These are phyloP conservation scores for Austroboletus festivus DNA, from an alignment of 768 basidiomycete genomes.

Conservation along the genomic window DNA sequence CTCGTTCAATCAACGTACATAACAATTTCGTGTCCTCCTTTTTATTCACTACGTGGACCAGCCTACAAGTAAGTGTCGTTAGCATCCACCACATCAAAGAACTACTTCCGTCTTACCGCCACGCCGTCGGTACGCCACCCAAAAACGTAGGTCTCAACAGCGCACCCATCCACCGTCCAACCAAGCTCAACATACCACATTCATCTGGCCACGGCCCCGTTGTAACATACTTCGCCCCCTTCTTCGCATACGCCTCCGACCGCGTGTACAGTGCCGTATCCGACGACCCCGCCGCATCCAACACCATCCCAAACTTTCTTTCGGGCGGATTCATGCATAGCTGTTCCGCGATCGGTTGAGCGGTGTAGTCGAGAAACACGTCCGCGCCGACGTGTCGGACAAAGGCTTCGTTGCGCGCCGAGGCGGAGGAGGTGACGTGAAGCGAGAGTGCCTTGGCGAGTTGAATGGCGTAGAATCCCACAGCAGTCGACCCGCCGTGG, in stretches of 20 bases:
- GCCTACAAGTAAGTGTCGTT: no score
- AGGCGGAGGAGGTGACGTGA: slow-evolving; percentile 56
- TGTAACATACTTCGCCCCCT: slow-evolving; percentile 50
- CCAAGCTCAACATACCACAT: slow-evolving; percentile 10
- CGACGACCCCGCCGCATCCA: slow-evolving; percentile 54
- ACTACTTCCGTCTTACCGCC: slow-evolving; percentile 44
- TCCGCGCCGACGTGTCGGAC: slow-evolving; percentile 64
- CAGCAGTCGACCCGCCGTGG: slow-evolving; percentile 67
- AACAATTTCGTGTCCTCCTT: slow-evolving; percentile 36
- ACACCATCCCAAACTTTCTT: slow-evolving; percentile 53
- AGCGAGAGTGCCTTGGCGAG: slow-evolving; percentile 65
- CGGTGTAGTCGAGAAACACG: slow-evolving; percentile 65
- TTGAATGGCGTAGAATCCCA: slow-evolving; percentile 71
- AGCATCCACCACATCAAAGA: no score
- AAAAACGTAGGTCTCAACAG: slow-evolving; percentile 42
- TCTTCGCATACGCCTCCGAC: slow-evolving; percentile 50
- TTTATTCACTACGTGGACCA: slow-evolving; percentile 33
- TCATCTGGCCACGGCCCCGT: slow-evolving; percentile 45
- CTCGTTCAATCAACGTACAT: slow-evolving; percentile 40
- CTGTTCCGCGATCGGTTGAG: slow-evolving; percentile 44
- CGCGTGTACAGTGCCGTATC: slow-evolving; percentile 49
- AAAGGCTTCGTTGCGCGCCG: slow-evolving; percentile 55
- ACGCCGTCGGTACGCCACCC: slow-evolving; percentile 49
- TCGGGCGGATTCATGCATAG: slow-evolving; percentile 44
- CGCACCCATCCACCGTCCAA: not conserved